Conservation (phyloP, 1,284 basidiomycete genomes). For the Trichosporon faecale region DNA sequence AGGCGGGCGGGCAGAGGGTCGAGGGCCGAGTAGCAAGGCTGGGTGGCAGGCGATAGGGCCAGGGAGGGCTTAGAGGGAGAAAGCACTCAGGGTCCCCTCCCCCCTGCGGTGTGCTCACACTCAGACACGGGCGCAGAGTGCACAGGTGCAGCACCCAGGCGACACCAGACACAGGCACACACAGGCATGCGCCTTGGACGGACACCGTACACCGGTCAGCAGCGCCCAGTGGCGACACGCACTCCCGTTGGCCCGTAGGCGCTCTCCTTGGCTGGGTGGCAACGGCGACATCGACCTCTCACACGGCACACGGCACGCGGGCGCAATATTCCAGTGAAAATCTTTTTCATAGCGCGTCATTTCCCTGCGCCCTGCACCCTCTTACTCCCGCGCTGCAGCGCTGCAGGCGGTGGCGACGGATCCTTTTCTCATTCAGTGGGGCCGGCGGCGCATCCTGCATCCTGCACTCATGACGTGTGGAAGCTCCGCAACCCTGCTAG, state of each 20-base stretch:
- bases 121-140: background rate
- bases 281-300: background rate
- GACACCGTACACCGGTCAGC: background rate
- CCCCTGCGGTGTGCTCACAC: background rate
- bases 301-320: background rate
- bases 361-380: background rate
- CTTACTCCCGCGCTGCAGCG: background rate
- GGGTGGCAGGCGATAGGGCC: background rate
- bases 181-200: background rate
- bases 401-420: background rate
- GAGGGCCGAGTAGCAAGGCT: background rate
- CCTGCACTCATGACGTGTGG: background rate
- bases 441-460: background rate
- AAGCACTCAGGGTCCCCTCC: background rate
- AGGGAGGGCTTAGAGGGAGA: background rate
- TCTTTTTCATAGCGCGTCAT: background rate
- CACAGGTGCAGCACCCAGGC: background rate
- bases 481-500: background rate
- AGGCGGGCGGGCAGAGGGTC: background rate
- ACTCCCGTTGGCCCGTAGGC: too few species aligned
- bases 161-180: background rate
- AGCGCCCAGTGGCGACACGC: too few species aligned
- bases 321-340: slow-evolving; percentile 7
- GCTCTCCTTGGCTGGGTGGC: background rate
- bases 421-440: background rate